These are phyloP conservation scores for Tubosaeta sp. DNA, from an alignment of 768 basidiomycete genomes.

Conservation along the genomic window DNA sequence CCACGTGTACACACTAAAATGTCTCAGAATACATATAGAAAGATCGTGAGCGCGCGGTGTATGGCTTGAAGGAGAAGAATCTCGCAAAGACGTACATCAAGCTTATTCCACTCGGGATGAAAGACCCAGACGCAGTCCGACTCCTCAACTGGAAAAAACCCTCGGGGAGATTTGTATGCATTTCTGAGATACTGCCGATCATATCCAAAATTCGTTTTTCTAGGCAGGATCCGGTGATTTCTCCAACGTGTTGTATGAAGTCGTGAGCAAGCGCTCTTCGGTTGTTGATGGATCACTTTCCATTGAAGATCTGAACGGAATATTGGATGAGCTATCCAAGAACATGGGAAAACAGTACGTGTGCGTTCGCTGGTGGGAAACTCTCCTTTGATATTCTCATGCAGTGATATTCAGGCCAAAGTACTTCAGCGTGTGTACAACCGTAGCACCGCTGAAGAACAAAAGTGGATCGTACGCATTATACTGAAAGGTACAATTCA, in stretches of 20 bases:
- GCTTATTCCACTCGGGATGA: slow-evolving; percentile 76
- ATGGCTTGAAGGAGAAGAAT: slow-evolving; percentile 93
- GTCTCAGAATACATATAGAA: slow-evolving; percentile 49
- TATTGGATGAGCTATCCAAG: slow-evolving; percentile 73
- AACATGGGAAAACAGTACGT: slow-evolving; percentile 72
- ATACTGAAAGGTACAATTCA: slow-evolving; percentile 76
- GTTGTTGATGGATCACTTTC: slow-evolving; percentile 70
- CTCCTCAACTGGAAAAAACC: slow-evolving; percentile 91
- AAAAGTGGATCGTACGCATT: slow-evolving; percentile 94
- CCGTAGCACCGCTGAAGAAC: slow-evolving; percentile 78
- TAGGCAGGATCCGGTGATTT: slow-evolving; percentile 83
- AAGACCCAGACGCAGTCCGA: slow-evolving; percentile 76
- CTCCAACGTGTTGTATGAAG: slow-evolving; percentile 80
- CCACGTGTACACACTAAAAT: not conserved
- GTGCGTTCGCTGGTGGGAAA: not conserved
- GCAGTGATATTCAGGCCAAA: slow-evolving; percentile 69
- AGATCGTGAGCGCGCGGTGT: slow-evolving; percentile 88
- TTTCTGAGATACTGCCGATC: not conserved
- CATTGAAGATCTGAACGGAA: slow-evolving; percentile 78
- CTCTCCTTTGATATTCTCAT: slow-evolving; percentile 7
- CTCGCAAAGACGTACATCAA: slow-evolving; percentile 91
- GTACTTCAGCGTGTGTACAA: slow-evolving; percentile 76
- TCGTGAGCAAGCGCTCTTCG: slow-evolving; percentile 79
- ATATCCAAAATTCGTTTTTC: slow-evolving; percentile 3
- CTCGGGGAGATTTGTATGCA: slow-evolving; percentile 57